Evolutionary conservation across 805 yeast species (phyloP).

Genomic region (Barnettozyma populi): DNA sequence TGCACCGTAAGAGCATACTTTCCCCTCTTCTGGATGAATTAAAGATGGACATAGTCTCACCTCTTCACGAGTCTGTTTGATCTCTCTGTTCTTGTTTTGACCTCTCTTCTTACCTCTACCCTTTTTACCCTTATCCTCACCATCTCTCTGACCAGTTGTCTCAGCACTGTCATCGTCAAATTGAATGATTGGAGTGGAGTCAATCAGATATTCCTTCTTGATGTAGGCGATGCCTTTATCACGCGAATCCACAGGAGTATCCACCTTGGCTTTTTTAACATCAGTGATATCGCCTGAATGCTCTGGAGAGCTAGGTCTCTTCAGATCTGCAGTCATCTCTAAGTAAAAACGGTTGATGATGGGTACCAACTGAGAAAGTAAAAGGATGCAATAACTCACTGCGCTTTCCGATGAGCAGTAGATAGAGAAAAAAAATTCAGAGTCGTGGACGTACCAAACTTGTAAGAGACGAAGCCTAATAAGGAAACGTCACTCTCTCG

Average conservation of each 20-base stretch:
- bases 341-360: no score
- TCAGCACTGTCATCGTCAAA: conserved; percentile 45
- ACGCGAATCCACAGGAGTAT: conserved; percentile 2
- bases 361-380: no score
- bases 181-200: conserved; percentile 17
- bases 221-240: conserved; percentile 65
- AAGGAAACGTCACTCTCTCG: no score
- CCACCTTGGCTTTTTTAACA: conserved; percentile 13
- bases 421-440: neutral
- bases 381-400: no score
- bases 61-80: conserved; percentile 60
- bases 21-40: conserved; percentile 45
- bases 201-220: conserved; percentile 62
- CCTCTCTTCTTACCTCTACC: conserved; percentile 49
- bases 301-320: conserved; percentile 20
- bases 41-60: conserved; percentile 61
- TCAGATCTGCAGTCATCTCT: conserved; percentile 6
- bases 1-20: conserved; percentile 58
- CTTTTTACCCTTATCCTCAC: conserved; percentile 34
- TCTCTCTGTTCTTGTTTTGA: conserved; percentile 78
- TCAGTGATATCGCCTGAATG: conserved; percentile 1
- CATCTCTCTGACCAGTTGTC: conserved; percentile 33
- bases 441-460: neutral
- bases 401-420: conserved; percentile 9
- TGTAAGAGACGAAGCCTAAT: no score